Conservation (phyloP, 1,284 basidiomycete genomes). For the Coniferiporia sulphurascens region DNA sequence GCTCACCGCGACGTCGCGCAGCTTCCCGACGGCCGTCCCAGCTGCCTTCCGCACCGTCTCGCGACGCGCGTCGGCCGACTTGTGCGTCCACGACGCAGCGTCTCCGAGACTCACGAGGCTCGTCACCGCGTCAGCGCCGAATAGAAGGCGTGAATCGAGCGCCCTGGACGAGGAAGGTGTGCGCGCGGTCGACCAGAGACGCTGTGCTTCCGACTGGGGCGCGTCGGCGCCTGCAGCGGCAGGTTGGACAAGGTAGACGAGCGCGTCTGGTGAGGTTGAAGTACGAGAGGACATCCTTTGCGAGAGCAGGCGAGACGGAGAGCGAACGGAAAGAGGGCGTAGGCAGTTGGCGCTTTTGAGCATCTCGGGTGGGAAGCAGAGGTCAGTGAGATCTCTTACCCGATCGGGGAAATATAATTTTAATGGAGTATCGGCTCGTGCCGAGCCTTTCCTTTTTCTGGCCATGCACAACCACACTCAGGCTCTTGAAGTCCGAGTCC, state of each 20-base stretch:
- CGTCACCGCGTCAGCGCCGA: conserved; percentile 38
- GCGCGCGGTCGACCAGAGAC: conserved; percentile 14
- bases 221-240: neutral
- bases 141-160: conserved; percentile 15
- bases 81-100: conserved; percentile 38
- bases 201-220: conserved; percentile 10
- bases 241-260: conserved; percentile 10
- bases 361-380: no score
- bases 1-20: conserved; percentile 53
- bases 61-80: conserved; percentile 45
- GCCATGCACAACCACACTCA: no score
- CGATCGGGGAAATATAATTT: no score
- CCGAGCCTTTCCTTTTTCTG: no score
- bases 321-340: no score
- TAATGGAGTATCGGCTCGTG: no score
- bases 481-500: no score
- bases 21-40: conserved; percentile 61
- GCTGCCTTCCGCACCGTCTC: conserved; percentile 65
- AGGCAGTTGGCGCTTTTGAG: no score
- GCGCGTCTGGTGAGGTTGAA: conserved; percentile 14
- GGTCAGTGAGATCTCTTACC: no score
- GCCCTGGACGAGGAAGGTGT: conserved; percentile 12
- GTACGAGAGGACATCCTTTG: neutral
- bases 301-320: no score
- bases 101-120: conserved; percentile 62